Percentiles rank a stretch among this genome's conserved stretches.
These are phyloP conservation scores for Gelatoporia subvermispora DNA, from an alignment of 768 basidiomycete species.

Conservation along the genomic window DNA sequence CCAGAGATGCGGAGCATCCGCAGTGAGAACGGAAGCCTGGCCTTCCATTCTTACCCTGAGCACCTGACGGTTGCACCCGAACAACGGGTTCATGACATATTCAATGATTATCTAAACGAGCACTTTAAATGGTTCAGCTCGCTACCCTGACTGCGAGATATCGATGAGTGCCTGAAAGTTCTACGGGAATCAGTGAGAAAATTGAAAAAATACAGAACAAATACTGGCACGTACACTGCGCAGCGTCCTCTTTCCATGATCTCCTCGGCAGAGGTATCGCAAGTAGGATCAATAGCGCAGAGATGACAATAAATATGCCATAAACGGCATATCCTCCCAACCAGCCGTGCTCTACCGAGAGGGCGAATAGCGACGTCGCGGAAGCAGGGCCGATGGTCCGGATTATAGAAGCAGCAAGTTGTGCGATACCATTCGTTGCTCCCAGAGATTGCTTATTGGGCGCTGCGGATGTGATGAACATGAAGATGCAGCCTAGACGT, in stretches of 20 bases:
- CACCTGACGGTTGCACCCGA: no score
- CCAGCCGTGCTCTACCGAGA: constrained; percentile 41
- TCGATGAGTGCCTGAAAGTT: no score
- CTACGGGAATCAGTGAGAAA: no score
- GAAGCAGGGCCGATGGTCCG: constrained; percentile 49
- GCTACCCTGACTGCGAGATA: no score
- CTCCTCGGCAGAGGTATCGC: constrained; percentile 14
- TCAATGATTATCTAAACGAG: no score
- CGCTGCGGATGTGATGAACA: constrained; percentile 27
- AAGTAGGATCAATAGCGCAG: constrained; percentile 12
- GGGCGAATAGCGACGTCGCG: constrained; percentile 53
- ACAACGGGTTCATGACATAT: no score
- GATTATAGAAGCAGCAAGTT: constrained; percentile 44
- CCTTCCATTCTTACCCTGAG: no score
- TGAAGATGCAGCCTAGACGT: constrained; percentile 23
- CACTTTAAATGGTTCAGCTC: no score
- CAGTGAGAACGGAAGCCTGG: no score
- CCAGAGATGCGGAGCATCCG: no score
- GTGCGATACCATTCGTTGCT: constrained; percentile 50
- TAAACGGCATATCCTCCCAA: constrained; percentile 43
- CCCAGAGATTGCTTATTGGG: constrained; percentile 36
- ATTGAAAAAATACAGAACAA: no score
- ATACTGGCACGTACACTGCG: not conserved
- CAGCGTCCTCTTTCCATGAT: constrained; percentile 15
- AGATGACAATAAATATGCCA: constrained; percentile 14